Base-by-base conservation (phyloP, 2,329 filamentous ascomycete genomes). In the Teratosphaeria nubilosa region DNA sequence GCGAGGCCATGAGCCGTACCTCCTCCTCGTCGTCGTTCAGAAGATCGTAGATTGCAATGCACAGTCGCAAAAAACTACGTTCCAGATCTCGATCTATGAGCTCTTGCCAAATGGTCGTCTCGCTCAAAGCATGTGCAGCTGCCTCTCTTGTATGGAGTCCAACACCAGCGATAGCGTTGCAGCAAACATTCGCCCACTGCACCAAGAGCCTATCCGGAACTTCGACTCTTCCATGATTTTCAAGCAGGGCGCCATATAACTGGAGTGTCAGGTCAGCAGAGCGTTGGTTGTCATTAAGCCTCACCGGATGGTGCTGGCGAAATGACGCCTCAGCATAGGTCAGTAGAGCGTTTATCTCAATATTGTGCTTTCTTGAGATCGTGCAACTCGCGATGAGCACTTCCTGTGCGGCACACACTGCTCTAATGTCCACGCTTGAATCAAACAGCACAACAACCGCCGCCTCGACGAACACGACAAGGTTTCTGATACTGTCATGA, bases 21-120 rank as follows among this genome's bases (percentile, higher is more conserved):
- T 96, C 91, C 61, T 96, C 90, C 68, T 97, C 92, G 69, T 97
- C 92, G 69, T 97, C 94, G 68, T 89, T 88, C 4, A 95, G 79
- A 52, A 85, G 78, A 68, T 90, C 86, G 72, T 94, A 91, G 1
- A 92, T 75, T 3, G 86, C 77, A 5, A 90, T 70, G 55, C 87
- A 80, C 31, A 31, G 20, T 20, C 30, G 24, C 24, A 31, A 22
- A 16, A 20, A 48, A 22, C 16, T 48, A 7, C 41, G 3, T 7
- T 20, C n/a, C n/a, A 20, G 41, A 24, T 16, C n/a, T 20, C 16
- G 41, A 5, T 48, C n/a, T n/a, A 22, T 48, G n/a, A 48, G 16
- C 2, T 22, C 20, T 22, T 22, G n/a, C 41, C 41, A 48, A 11
- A 48, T 48, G 41, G 41, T 48, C 16, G 41, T 48, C 41, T 41